Conservation (phyloP, 139 green algal species). For the Yamagishiella unicocca region DNA sequence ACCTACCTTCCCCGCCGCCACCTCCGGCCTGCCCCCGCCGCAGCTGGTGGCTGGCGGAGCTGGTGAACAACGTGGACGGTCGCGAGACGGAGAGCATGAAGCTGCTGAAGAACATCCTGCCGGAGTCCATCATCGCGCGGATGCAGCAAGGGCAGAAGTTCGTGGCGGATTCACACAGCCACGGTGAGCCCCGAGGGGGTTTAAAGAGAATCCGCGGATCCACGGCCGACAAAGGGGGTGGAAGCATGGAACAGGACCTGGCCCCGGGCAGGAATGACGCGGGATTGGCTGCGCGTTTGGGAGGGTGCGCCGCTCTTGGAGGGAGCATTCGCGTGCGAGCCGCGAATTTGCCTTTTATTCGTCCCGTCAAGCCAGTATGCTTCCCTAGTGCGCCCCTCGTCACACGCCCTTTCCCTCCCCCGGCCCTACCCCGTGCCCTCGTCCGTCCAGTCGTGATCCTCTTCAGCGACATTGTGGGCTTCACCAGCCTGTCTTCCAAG, state of each 20-base stretch:
- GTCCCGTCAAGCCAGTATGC: too few relatives aligned
- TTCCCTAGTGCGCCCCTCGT: not conserved
- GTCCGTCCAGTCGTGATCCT: constrained; percentile 49
- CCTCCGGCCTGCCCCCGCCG: not conserved
- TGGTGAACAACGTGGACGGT: constrained; percentile 60
- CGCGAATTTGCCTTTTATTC: too few relatives aligned
- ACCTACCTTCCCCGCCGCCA: not conserved
- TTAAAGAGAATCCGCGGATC: too few relatives aligned
- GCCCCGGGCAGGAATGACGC: too few relatives aligned
- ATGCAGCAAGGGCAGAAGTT: constrained; percentile 65
- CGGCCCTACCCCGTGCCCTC: not conserved
- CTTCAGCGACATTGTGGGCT: constrained; percentile 61
- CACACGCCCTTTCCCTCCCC: not conserved
- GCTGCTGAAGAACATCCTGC: constrained; percentile 72
- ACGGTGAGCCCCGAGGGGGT: too few relatives aligned
- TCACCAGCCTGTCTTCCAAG: constrained; percentile 53
- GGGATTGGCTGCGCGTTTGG: too few relatives aligned
- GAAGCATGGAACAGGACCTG: too few relatives aligned
- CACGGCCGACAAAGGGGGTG: too few relatives aligned
- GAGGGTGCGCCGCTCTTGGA: too few relatives aligned
- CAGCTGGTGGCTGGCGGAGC: constrained; percentile 58
- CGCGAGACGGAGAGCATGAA: constrained; percentile 63
- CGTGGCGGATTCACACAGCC: constrained; percentile 48
- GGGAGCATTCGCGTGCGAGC: too few relatives aligned
- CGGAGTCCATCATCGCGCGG: constrained; percentile 64